Evolutionary conservation across 495 filamentous ascomycete genomes (phyloP), one percentile per base, ranked within the genome.

Genomic region (Neurospora sp.): DNA sequence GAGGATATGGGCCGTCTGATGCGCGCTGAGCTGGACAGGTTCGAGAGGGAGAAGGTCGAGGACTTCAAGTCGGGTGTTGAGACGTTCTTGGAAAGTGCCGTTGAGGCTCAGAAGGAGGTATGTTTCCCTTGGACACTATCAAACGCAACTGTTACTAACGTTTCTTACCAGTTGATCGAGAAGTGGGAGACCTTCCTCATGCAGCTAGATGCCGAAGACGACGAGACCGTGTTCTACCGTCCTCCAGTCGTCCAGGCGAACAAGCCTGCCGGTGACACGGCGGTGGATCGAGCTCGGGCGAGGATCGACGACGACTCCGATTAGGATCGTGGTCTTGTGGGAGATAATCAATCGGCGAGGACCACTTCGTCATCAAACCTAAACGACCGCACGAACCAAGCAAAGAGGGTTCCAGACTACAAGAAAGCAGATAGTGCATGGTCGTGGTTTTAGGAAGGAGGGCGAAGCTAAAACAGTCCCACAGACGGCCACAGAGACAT

Each of bases 91-190:
- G 96, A 99, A 83, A 92, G 94, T 73, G 93, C 95, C 20, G 94
- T 99, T 4, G 96, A 99, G 84, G 96, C 93, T 70, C 96, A 99
- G 85, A 99, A 99, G 83, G 96, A 99, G 91, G 96, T 95, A 81
- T 78, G 88, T 82, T 35, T 38, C 40, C 69, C 3, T 22, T 22
- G 69, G 16, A 42, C 41, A 42, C 41, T 8, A 18, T 18, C 5
- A 42, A 42, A 42, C 41, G 41, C 6, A n/a, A 3, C 40, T 14
- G 4, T 40, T 40, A 48, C 42, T 71, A 59, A 72, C 59, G 1
- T 22, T 22, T 9, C 53, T 22, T n/a, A 70, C 20, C 77, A 99
- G 96, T 87, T 99, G 76, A 99, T 99, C 76, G 96, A 99, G 80
- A 88, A 98, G 40, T 99, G 96, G 96, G 96, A 99, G 81, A 98